Conservation (phyloP, 2,329 filamentous ascomycete species). For the Juglanconis juglandina region DNA sequence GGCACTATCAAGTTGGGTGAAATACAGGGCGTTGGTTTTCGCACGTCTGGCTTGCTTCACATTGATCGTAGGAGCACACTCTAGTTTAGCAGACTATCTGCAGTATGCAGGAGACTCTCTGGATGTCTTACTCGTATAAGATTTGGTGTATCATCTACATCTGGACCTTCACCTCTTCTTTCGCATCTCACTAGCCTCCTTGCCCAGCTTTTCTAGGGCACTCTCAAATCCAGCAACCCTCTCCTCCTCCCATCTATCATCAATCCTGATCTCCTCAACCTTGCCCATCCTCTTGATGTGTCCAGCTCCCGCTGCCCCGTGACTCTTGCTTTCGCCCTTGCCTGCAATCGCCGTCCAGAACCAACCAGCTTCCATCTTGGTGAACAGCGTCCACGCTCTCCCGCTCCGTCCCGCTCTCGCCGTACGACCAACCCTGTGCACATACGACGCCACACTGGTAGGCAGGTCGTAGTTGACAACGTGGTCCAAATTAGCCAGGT, state of each 20-base stretch:
- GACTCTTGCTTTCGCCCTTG: constrained; percentile 45
- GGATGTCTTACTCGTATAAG: too few species aligned
- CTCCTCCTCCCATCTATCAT: constrained; percentile 43
- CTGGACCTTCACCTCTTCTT: constrained; percentile 9
- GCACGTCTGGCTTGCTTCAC: too few species aligned
- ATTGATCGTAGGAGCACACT: too few species aligned
- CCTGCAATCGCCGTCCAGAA: constrained; percentile 82
- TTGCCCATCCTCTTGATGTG: constrained; percentile 38
- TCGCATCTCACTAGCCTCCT: constrained; percentile 49
- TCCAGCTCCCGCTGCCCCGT: constrained; percentile 35
- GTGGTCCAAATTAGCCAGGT: constrained; percentile 73
- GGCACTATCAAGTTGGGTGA: too few species aligned
- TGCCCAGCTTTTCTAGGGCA: constrained; percentile 60
- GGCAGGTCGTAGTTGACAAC: constrained; percentile 95
- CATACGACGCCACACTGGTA: constrained; percentile 73
- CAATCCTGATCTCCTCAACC: constrained; percentile 47
- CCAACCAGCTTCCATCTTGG: constrained; percentile 80
- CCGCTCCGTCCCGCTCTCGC: constrained; percentile 75
- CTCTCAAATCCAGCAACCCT: constrained; percentile 47
- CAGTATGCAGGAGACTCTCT: too few species aligned
- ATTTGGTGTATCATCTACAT: not conserved
- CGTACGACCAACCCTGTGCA: constrained; percentile 89
- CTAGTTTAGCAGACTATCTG: too few species aligned
- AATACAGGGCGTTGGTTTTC: too few species aligned
- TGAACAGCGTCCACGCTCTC: constrained; percentile 81